These are phyloP conservation scores for Cystofilobasidium bisporidii DNA, from an alignment of 768 basidiomycete species.

Conservation along the genomic window DNA sequence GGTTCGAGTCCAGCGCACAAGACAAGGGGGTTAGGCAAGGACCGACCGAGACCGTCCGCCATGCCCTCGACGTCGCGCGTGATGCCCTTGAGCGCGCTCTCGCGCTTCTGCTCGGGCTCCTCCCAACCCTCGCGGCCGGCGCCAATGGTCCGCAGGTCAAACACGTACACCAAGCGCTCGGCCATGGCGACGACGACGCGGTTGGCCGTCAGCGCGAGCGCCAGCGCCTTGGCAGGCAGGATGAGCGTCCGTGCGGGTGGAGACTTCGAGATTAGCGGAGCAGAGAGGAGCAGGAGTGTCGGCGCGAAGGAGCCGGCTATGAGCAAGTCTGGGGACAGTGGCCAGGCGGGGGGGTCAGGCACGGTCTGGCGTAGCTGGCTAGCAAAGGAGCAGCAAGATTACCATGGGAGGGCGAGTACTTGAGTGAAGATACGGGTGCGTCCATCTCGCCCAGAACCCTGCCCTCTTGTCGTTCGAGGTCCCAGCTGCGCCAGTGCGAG, in stretches of 20 bases:
- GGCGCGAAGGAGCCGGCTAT: slow-evolving; percentile 90
- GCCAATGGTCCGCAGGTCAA: slow-evolving; percentile 51
- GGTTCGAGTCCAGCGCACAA: slow-evolving; percentile 6
- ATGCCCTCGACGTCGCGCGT: slow-evolving; percentile 84
- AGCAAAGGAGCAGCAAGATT: no score
- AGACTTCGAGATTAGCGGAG: slow-evolving; percentile 32
- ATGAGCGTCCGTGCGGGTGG: slow-evolving; percentile 43
- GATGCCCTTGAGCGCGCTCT: slow-evolving; percentile 92
- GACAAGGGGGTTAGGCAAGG: not conserved
- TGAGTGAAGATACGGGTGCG: slow-evolving; percentile 68
- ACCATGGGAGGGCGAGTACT: slow-evolving; percentile 46
- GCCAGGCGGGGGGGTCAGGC: no score
- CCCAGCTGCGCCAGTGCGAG: slow-evolving; percentile 51
- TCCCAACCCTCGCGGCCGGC: slow-evolving; percentile 35
- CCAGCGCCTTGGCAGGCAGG: slow-evolving; percentile 76
- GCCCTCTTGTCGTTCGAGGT: slow-evolving; percentile 62
- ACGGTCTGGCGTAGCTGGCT: no score
- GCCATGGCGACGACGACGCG: slow-evolving; percentile 89
- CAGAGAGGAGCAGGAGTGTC: slow-evolving; percentile 49
- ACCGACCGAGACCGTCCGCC: slow-evolving; percentile 76
- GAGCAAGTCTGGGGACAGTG: slow-evolving; percentile 54
- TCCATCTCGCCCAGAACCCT: slow-evolving; percentile 69
- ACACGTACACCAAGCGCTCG: slow-evolving; percentile 78
- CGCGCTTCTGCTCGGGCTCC: slow-evolving; percentile 64
- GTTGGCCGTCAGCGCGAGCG: slow-evolving; percentile 65